Evolutionary conservation across 176 grass and related monocot species (phyloP), one percentile per base, ranked within the genome.

Genomic region (Typha latifolia): DNA sequence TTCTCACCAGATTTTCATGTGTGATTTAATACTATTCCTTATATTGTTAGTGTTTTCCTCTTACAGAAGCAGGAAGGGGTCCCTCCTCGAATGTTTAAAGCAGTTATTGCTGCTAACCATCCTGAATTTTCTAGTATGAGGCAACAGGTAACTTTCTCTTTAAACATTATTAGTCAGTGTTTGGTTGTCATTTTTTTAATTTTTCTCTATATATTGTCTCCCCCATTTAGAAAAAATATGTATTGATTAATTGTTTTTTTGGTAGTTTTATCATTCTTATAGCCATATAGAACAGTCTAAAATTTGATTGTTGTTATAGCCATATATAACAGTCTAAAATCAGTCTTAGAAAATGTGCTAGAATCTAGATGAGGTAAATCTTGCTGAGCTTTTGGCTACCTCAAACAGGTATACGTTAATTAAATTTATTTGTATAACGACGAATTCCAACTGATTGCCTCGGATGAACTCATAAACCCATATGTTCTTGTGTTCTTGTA

Each of bases 101-200:
- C 86, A 50, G 89, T 99, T 78, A 90, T 99, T 79, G 84, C 94
- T 12, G 79, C 89, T 24, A 85, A 80, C 20, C 94, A 99, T 77
- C 73, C 94, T 65, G 94, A 99, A 48, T 93, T 99, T 83, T 99
- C 89, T 11, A 99, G 69, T 78, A 87, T 93, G 89, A 86, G 94
- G 32, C 94, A 99, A 53, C 94, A 99, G 88, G 94, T 99, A 81
- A 43, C 66, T 70, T 27, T 62, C 3, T 15, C 64, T 27, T 50
- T 49, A 66, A 56, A 67, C 65, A n/a, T 64, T 68, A 9, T 63
- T 70, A 13, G 12, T 72, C 10, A 31, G 13, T 26, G 32, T 7
- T 34, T 65, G 31, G 3, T 32, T 64, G 3, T 14, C 5, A 13
- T 15, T 11, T 12, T 37, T 14, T 64, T 14, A 22, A 32, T 15